Base-by-base conservation (phyloP, 73 alveolate genomes). In the Urostyla sp. region DNA sequence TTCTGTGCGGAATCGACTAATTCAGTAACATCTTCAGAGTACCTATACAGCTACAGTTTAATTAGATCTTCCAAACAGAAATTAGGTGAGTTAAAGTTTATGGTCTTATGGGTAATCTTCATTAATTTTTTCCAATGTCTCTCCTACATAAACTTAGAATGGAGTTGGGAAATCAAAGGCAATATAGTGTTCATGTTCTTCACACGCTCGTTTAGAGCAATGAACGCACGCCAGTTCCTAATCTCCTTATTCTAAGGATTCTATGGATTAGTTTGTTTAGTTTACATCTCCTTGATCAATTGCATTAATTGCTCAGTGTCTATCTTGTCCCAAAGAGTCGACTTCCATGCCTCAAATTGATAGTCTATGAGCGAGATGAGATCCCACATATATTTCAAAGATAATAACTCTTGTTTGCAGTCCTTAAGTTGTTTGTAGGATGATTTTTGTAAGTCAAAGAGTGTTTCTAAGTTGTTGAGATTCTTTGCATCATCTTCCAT, bases 91-190 rank as follows among this genome's bases (percentile, higher is more conserved):
- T 94, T 94, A 84, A 93, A 96, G 61, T 88, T 91, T 48, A 94
- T 94, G 82, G 58, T 27, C 75, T 95, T 96, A 67, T 94, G 94
- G 52, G 99, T 97, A 80, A 98, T 96, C 45, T 90, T 91, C 98
- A 96, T 98, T 31, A 98, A 96, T 67, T 90, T 92, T 66, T 84
- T 96, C 99, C 99, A 98, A 85, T 98, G 99, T 63, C 99, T 85
- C 57, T 97, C 98, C 87, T 98, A 96, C 99, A 98, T 98, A 56
- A 95, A 92, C 87, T 97, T 98, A 72, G 98, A 91, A 86, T 96
- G 99, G 55, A 96, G 95, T 18, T 96, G 97, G 18, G 95, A 88
- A 61, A 96, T 96, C 86, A 96, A 84, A 2, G 99, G 99, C 35
- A 96, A 89, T 36, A 96, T 97, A 24, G 97, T 94, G 74, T 94